Percentiles rank a stretch among this genome's conserved stretches.
phyloP scores from a whole-genome alignment of 83 land plant genomes.

The Picea abies region DNA sequence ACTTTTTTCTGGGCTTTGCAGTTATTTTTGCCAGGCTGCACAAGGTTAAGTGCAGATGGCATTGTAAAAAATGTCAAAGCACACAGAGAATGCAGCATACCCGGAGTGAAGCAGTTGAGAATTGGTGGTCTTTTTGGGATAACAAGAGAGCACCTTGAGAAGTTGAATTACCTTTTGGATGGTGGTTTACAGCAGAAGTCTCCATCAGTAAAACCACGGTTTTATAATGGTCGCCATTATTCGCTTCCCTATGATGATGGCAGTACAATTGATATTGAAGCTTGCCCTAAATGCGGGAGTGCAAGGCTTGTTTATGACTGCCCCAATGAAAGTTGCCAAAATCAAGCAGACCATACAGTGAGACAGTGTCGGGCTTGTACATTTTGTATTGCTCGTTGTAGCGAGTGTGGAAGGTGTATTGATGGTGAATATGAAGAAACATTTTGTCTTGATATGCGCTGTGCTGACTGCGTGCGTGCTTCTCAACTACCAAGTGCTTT shows the following conservation, averaged over 20 bases:
- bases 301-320: constrained; percentile 65
- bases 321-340: constrained; percentile 43
- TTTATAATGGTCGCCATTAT: constrained; percentile 24
- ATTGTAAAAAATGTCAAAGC: constrained; percentile 40
- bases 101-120: constrained; percentile 43
- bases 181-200: constrained; percentile 11
- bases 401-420: constrained; percentile 62
- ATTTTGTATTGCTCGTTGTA: constrained; percentile 62
- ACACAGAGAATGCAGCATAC: constrained; percentile 16
- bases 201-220: constrained; percentile 34
- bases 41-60: constrained; percentile 44
- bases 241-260: constrained; percentile 41
- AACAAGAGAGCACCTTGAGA: constrained; percentile 41
- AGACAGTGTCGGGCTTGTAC: constrained; percentile 59
- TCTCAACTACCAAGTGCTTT: too few relatives aligned
- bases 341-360: background rate
- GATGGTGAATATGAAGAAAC: constrained; percentile 56
- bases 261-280: constrained; percentile 59
- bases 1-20: constrained; percentile 25
- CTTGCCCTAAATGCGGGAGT: too few relatives aligned
- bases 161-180: constrained; percentile 42
- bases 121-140: constrained; percentile 49
- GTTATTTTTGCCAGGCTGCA: constrained; percentile 64
- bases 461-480: background rate
- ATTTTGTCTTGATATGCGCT: background rate